A percentile compares a stretch with the other conserved stretches of the same genome.
Conservation (phyloP, 495 filamentous ascomycete genomes). For the Penicillium flavigenum region DNA sequence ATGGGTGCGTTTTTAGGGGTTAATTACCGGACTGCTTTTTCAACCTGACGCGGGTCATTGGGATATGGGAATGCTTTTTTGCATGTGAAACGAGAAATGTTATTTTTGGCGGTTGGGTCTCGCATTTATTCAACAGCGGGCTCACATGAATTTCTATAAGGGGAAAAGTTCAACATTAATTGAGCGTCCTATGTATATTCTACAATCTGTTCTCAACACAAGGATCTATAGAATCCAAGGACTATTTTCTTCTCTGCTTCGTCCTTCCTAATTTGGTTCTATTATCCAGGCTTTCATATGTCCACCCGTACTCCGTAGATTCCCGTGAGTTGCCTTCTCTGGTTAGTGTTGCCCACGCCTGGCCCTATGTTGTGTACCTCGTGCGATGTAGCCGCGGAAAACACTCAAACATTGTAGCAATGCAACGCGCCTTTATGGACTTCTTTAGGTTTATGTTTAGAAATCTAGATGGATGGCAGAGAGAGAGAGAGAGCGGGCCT, state of each 20-base stretch:
- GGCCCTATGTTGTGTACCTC: too few species aligned
- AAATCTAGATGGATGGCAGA: too few species aligned
- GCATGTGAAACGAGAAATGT: slow-evolving; percentile 38
- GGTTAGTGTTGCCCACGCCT: too few species aligned
- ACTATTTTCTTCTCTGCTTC: slow-evolving; percentile 1
- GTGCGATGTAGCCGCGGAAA: too few species aligned
- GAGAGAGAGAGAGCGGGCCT: too few species aligned
- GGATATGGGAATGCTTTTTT: slow-evolving; percentile 37
- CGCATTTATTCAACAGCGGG: slow-evolving; percentile 43
- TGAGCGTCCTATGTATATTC: slow-evolving; percentile 16
- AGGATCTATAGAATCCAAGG: slow-evolving; percentile 15
- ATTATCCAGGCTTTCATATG: too few species aligned
- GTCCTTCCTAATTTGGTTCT: background rate
- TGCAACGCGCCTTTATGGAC: too few species aligned
- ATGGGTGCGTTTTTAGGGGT: slow-evolving; percentile 43
- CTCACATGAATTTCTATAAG: slow-evolving; percentile 34
- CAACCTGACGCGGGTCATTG: slow-evolving; percentile 48
- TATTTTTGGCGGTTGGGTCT: slow-evolving; percentile 26
- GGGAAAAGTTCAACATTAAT: slow-evolving; percentile 40
- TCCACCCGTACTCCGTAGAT: too few species aligned
- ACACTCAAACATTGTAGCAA: too few species aligned
- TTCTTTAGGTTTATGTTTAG: too few species aligned
- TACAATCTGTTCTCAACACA: slow-evolving; percentile 17
- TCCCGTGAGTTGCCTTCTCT: too few species aligned
- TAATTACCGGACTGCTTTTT: slow-evolving; percentile 50